Evolutionary conservation across 306 rosid genomes (phyloP).

Genomic region (Dicorynia guianensis): DNA sequence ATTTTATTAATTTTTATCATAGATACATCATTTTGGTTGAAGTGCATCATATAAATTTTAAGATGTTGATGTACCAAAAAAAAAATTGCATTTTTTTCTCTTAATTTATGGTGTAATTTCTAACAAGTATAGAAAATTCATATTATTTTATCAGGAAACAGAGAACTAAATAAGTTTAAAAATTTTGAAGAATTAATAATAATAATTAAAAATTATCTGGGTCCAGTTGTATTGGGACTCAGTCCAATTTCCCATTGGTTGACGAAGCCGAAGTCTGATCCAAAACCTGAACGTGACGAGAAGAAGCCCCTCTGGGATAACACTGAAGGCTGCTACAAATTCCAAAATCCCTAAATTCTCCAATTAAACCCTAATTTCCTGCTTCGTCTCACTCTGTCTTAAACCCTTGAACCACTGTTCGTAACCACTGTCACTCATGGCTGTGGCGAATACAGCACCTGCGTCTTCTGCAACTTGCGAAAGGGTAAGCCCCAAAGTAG

Average conservation of each 20-base stretch:
- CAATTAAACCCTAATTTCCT: background rate
- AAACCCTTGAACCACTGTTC: background rate
- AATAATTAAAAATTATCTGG: too few relatives aligned
- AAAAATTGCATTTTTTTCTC: too few relatives aligned
- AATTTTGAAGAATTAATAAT: too few relatives aligned
- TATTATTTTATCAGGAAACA: too few relatives aligned
- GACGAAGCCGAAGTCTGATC: background rate
- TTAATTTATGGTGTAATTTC: too few relatives aligned
- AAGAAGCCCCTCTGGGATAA: background rate
- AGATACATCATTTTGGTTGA: too few relatives aligned
- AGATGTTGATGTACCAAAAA: too few relatives aligned
- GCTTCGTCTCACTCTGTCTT: background rate
- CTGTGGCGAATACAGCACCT: constrained; percentile 22
- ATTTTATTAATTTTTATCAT: too few relatives aligned
- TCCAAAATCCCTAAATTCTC: background rate
- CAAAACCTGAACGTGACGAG: background rate
- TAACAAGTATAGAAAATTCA: too few relatives aligned
- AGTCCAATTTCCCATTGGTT: background rate
- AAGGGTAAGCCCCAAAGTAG: constrained; percentile 37
- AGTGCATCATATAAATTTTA: too few relatives aligned
- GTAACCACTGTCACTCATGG: constrained; percentile 20
- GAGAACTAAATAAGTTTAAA: too few relatives aligned
- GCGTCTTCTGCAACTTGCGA: constrained; percentile 27
- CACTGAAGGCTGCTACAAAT: too few relatives aligned
- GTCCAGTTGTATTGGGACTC: background rate